Conservation (phyloP, 177 flowering plant species). For the Telopea speciosissima region DNA sequence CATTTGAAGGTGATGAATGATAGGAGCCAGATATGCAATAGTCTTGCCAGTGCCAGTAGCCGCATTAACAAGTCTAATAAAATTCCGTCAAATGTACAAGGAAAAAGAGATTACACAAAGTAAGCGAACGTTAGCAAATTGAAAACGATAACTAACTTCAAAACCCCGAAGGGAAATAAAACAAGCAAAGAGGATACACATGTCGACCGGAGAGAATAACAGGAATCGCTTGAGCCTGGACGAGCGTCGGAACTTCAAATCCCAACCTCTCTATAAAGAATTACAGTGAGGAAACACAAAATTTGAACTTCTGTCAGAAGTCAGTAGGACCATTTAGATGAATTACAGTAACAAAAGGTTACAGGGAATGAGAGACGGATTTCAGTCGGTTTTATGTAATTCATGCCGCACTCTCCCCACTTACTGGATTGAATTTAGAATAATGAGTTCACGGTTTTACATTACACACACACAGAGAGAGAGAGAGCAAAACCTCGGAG, state of each 20-base stretch:
- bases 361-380: too few species aligned
- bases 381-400: too few species aligned
- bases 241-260: constrained; percentile 47
- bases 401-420: too few species aligned
- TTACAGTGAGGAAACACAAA: not conserved
- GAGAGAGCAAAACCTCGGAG: constrained; percentile 50
- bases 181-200: too few species aligned
- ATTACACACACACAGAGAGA: too few species aligned
- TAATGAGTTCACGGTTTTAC: too few species aligned
- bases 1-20: constrained; percentile 65
- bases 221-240: constrained; percentile 86
- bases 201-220: constrained; percentile 11
- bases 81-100: not conserved
- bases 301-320: not conserved
- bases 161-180: constrained; percentile 32
- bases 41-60: constrained; percentile 96
- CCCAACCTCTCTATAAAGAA: not conserved
- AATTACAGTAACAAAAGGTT: too few species aligned
- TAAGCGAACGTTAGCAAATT: too few species aligned
- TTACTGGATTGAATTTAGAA: too few species aligned
- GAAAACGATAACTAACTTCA: too few species aligned
- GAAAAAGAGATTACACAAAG: constrained; percentile 23
- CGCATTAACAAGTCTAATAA: constrained; percentile 77
- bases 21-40: constrained; percentile 73
- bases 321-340: not conserved